Percentiles rank a stretch among this genome's conserved stretches.
Evolutionary conservation across 2,329 filamentous ascomycete species (phyloP).

Genomic region (Aspergillus sp.): DNA sequence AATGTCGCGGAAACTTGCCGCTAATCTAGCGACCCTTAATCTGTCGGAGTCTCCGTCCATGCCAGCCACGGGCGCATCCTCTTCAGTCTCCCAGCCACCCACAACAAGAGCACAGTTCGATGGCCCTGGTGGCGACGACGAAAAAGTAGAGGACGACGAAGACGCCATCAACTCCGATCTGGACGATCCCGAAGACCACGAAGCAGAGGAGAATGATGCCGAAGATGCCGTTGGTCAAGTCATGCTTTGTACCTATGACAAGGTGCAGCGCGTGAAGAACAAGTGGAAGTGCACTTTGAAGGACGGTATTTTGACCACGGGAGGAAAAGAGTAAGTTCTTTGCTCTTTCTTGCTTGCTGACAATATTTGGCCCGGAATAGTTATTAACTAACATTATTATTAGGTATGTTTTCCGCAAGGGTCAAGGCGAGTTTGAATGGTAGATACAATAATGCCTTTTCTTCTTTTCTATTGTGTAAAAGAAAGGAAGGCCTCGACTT

Average conservation of each 20-base stretch:
- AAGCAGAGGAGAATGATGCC: conserved; percentile 76
- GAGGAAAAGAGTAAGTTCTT: conserved; percentile 70
- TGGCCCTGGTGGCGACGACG: conserved; percentile 41
- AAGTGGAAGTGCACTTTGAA: conserved; percentile 99
- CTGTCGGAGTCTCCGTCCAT: conserved; percentile 2
- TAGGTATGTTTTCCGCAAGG: conserved; percentile 93
- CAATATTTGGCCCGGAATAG: background rate
- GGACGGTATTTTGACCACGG: conserved; percentile 88
- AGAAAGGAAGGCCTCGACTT: background rate
- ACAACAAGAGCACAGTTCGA: conserved; percentile 47
- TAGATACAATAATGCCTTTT: conserved; percentile 37
- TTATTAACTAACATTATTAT: conserved; percentile 14
- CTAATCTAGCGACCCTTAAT: conserved; percentile 17
- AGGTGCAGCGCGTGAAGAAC: conserved; percentile 98
- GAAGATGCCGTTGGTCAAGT: conserved; percentile 78
- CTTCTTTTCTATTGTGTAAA: background rate
- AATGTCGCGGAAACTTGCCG: conserved; percentile 24
- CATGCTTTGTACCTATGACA: conserved; percentile 99
- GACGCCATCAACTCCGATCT: conserved; percentile 98
- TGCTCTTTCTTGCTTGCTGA: background rate
- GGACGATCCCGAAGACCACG: conserved; percentile 83
- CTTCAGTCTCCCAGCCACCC: conserved; percentile 7
- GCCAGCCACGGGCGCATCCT: conserved; percentile 1
- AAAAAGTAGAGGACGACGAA: conserved; percentile 63
- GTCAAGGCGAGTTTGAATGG: conserved; percentile 96